These are phyloP conservation scores for Piromyces finnis DNA, from an alignment of 192 early-diverging fungal species.

Conservation along the genomic window DNA sequence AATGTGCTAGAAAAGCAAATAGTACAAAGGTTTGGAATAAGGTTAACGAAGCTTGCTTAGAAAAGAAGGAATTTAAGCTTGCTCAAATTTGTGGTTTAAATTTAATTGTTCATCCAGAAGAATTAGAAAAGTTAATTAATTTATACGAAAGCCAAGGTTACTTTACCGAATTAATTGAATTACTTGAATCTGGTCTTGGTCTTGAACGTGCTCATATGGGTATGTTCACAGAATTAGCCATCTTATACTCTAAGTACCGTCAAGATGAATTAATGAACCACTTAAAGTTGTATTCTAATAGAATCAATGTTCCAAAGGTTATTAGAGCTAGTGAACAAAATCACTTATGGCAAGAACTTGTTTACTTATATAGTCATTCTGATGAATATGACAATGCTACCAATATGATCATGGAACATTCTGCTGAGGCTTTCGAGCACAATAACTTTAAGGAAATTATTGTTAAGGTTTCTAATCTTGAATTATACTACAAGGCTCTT, in stretches of 20 bases:
- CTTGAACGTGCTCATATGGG: conserved; percentile 99
- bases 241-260: conserved; percentile 91
- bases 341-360: conserved; percentile 91
- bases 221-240: conserved; percentile 98
- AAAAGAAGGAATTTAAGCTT: conserved; percentile 83
- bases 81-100: conserved; percentile 97
- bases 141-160: conserved; percentile 77
- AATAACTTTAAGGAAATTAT: conserved; percentile 89
- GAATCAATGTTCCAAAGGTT: conserved; percentile 99
- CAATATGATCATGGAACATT: conserved; percentile 85
- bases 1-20: conserved; percentile 97
- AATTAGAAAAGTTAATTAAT: conserved; percentile 73
- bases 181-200: conserved; percentile 86
- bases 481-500: conserved; percentile 96
- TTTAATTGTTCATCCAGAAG: conserved; percentile 92
- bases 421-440: conserved; percentile 93
- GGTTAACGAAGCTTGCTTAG: conserved; percentile 90
- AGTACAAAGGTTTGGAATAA: conserved; percentile 99
- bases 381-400: conserved; percentile 98
- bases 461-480: conserved; percentile 91
- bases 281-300: conserved; percentile 87
- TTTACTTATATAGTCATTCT: conserved; percentile 96
- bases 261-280: conserved; percentile 95
- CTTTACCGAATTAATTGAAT: conserved; percentile 74
- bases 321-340: conserved; percentile 82